Evolutionary conservation across 2,329 filamentous ascomycete species (phyloP), one percentile per base, ranked within the genome.

Genomic region (Hysterium pulicare): DNA sequence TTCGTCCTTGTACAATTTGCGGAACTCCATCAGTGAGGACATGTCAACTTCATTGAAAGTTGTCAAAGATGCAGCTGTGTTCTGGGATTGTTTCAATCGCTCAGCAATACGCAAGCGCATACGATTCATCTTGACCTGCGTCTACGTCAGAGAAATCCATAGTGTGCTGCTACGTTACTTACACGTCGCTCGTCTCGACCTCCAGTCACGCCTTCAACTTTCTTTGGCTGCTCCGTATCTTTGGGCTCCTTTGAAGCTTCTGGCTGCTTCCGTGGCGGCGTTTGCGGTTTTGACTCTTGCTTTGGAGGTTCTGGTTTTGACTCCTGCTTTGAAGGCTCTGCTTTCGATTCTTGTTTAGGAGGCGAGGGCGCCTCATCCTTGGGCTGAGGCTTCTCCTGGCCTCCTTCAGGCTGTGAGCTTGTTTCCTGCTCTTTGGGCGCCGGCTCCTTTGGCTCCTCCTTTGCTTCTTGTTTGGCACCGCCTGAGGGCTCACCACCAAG

Each of bases 1-100:
- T 46, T 95, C 90, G 46, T 97, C 91, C 77, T 97, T 97, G 80
- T 97, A 97, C 35, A 90, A 77, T 71, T 95, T 96, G 57, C 93
- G 86, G 76, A 98, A 91, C 50, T 96, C 89, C 86, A 97, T 95
- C 38, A 98, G 77, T 17, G 86, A 88, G 23, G 91, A 95, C 93
- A 98, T 98, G 69, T 98, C 93, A 48, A 98, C 93, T 71, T 97
- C 91, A 70, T 98, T 96, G 79, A 98, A 98, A 20, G 93, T 98
- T 36, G 93, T 97, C 40, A 98, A 78, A 3, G 93, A 95, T 33
- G 93, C 93, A 38, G 93, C 91, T 2, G 93, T 97, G 74, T 98
- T 98, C 68, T 98, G 93, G 16, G 93, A 97, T 69, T 98, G 93
- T 82, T 98, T 98, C 53, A 98, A 81, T 57, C 93, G 90, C 76